Evolutionary conservation across 2,329 filamentous ascomycete genomes (phyloP).

Genomic region (Colletotrichum sp.): DNA sequence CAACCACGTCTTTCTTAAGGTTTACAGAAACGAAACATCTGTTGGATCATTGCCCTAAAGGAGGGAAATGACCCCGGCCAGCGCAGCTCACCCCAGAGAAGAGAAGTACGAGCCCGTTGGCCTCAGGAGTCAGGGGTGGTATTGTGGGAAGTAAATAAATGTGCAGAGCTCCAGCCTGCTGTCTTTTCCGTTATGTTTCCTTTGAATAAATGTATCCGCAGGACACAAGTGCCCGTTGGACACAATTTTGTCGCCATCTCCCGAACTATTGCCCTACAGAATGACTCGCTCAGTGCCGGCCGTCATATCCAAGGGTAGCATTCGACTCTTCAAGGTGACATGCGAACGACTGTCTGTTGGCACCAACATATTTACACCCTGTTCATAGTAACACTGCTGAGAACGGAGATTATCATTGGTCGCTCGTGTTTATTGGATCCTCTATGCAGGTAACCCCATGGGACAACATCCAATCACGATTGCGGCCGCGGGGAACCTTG

Average conservation of each 20-base stretch:
- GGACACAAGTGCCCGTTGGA: not conserved
- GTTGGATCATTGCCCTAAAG: not conserved
- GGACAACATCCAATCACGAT: not conserved
- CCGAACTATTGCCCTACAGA: not conserved
- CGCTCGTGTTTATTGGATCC: not conserved
- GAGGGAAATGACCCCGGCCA: not conserved
- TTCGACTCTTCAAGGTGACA: not conserved
- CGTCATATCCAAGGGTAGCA: not conserved
- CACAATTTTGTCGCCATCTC: not conserved
- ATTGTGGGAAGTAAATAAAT: not conserved
- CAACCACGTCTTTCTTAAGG: not conserved
- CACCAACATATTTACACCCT: not conserved
- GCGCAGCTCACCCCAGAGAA: not conserved
- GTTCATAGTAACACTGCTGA: not conserved
- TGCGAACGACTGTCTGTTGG: not conserved
- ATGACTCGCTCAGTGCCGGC: not conserved
- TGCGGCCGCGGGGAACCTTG: not conserved
- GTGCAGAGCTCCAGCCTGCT: not conserved
- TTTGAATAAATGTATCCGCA: not conserved
- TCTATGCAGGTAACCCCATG: not conserved
- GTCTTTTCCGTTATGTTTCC: not conserved
- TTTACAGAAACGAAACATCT: not conserved
- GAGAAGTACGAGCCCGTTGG: not conserved
- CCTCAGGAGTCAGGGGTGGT: not conserved
- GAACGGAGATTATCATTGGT: not conserved